Base-by-base conservation (phyloP, 2,329 filamentous ascomycete species). In the Endoconidiophora polonica region DNA sequence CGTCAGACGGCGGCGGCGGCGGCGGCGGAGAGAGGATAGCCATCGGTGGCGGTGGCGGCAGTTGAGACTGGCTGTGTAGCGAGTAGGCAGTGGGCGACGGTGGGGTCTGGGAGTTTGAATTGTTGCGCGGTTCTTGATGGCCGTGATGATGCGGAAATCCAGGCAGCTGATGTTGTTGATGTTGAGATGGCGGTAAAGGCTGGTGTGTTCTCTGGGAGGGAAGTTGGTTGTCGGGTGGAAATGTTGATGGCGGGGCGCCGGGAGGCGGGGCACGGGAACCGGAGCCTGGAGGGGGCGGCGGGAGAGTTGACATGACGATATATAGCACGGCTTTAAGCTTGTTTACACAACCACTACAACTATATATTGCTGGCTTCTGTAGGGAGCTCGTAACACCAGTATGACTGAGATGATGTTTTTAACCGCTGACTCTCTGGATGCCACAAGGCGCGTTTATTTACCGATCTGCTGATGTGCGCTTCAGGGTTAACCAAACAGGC, bases 1-100 rank as follows among this genome's bases (percentile, higher is more conserved):
- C 12, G 45, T 40, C 6, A 16, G 42, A 41, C 45, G n/a, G 56
- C 52, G 23, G 60, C 54, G 57, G 58, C 59, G 46, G 26, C 52
- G 44, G 41, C 14, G 43, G 41, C 16, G 23, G 16, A 44, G 43
- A 18, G 39, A 12, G 12, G 6, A 43, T 18, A 33, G 44, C 10
- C 22, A 29, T 18, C 14, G 48, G 5, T 39, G 48, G 33, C 12
- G 40, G 36, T 40, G 49, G 39, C 14, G 38, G 38, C 9, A 33
- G 3, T 24, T 33, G 10, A 12, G 37, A 26, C 10, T 16, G 46
- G 23, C 24, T 24, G 43, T 16, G 24, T 38, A 24, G n/a, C 10
- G 44, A 24, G n/a, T 36, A 23, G 20, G 46, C 24, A 20, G 46
- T 4, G 40, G 40, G 18, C 40, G 40, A 14, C 23, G 46, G 37